Percentiles rank a stretch among this genome's conserved stretches.
phyloP scores from a whole-genome alignment of 345 rosid genomes.

The Leavenworthia alabamica region DNA sequence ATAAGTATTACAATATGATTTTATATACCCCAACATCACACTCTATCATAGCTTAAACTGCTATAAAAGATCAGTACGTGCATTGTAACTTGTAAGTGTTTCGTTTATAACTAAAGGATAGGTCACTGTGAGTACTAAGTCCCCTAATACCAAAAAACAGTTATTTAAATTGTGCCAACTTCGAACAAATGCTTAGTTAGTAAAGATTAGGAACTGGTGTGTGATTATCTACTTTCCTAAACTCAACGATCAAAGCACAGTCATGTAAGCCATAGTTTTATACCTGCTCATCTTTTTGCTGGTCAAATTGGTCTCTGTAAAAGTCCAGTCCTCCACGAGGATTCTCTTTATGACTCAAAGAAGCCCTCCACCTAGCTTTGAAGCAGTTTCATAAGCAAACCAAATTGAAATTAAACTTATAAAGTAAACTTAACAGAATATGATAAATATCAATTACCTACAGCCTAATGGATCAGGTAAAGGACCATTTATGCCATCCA shows the following conservation, averaged over 20 bases:
- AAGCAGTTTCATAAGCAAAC: constrained; percentile 24
- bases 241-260: background rate
- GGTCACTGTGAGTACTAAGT: background rate
- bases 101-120: background rate
- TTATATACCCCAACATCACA: background rate
- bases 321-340: constrained; percentile 38
- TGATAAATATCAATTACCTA: constrained; percentile 24
- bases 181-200: background rate
- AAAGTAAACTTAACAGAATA: background rate
- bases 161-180: background rate
- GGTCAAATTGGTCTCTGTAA: constrained; percentile 38
- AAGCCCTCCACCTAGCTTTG: constrained; percentile 38
- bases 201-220: background rate
- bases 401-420: background rate
- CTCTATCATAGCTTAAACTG: background rate
- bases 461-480: constrained; percentile 39
- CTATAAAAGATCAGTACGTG: background rate
- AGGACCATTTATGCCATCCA: constrained; percentile 35
- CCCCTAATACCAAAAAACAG: background rate
- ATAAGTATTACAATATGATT: background rate
- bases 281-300: constrained; percentile 40
- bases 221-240: background rate
- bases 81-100: background rate
- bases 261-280: background rate
- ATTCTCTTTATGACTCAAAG: constrained; percentile 38